phyloP scores from a whole-genome alignment of 495 filamentous ascomycete genomes.

The Tuber microsphaerosporum region DNA sequence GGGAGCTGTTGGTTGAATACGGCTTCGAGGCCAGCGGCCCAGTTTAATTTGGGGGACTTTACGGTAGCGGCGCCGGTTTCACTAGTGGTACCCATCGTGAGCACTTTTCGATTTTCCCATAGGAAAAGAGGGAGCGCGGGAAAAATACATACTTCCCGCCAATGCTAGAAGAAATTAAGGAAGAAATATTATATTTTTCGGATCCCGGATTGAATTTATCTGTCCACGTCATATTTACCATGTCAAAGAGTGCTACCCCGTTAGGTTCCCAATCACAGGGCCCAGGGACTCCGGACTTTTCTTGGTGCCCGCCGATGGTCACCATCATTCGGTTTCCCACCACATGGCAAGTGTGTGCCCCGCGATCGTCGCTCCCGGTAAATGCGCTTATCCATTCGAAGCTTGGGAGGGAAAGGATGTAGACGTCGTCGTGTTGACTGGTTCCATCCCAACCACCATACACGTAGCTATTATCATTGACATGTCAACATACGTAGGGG shows the following conservation, averaged over 20 bases:
- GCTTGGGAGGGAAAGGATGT: conserved; percentile 52
- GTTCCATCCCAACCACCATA: conserved; percentile 29
- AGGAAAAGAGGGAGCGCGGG: neutral
- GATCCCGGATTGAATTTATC: conserved; percentile 6
- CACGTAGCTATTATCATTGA: conserved; percentile 17
- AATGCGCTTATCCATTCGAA: conserved; percentile 49
- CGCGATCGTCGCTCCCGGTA: conserved; percentile 18
- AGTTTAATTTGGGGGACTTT: conserved; percentile 8
- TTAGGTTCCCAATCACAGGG: conserved; percentile 28
- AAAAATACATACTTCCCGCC: conserved; percentile 13
- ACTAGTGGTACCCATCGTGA: neutral
- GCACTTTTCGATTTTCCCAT: neutral
- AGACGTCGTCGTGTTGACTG: conserved; percentile 49
- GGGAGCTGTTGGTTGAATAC: conserved; percentile 1
- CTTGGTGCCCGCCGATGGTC: conserved; percentile 23
- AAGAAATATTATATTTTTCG: conserved; percentile 14
- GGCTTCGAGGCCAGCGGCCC: conserved; percentile 14
- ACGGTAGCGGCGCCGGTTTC: conserved; percentile 11
- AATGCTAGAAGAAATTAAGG: conserved; percentile 6
- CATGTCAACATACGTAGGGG: neutral
- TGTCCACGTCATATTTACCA: conserved; percentile 14
- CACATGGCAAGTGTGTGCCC: conserved; percentile 30
- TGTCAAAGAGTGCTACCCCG: conserved; percentile 24
- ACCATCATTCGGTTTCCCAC: conserved; percentile 38
- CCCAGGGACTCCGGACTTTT: conserved; percentile 3